A percentile compares a stretch with the other conserved stretches of the same genome.
phyloP scores from a whole-genome alignment of 192 early-diverging fungal genomes.

The Ambispora gerdemannii region DNA sequence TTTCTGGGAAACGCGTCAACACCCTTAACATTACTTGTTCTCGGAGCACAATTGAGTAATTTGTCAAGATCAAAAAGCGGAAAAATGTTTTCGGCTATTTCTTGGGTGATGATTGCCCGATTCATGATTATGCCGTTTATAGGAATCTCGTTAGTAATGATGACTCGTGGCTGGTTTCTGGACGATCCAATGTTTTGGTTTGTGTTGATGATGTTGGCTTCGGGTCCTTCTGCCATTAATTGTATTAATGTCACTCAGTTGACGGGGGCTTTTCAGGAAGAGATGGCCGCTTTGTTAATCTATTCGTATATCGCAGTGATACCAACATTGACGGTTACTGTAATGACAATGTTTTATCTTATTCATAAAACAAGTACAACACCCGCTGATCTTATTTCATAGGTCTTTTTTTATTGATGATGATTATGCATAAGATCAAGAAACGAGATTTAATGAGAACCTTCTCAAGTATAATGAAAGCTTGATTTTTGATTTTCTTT shows the following conservation, averaged over 20 bases:
- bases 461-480: no score
- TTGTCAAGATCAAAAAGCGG: neutral
- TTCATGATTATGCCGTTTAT: constrained; percentile 27
- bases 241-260: constrained; percentile 26
- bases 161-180: neutral
- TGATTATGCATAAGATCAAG: no score
- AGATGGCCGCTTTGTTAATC: constrained; percentile 22
- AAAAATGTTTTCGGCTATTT: neutral
- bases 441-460: no score
- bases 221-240: constrained; percentile 25
- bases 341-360: neutral
- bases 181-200: constrained; percentile 32
- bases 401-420: no score
- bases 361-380: no score
- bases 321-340: constrained; percentile 14
- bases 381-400: no score
- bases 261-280: constrained; percentile 12
- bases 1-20: constrained; percentile 6
- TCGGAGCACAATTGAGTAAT: constrained; percentile 22
- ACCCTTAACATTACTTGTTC: constrained; percentile 19
- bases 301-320: constrained; percentile 18
- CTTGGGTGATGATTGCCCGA: neutral
- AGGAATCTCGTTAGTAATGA: constrained; percentile 3
- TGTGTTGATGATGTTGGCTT: constrained; percentile 14
- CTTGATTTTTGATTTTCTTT: no score